These are phyloP conservation scores for Chondrus crispus DNA, from an alignment of 23 red algal genomes.

Conservation along the genomic window DNA sequence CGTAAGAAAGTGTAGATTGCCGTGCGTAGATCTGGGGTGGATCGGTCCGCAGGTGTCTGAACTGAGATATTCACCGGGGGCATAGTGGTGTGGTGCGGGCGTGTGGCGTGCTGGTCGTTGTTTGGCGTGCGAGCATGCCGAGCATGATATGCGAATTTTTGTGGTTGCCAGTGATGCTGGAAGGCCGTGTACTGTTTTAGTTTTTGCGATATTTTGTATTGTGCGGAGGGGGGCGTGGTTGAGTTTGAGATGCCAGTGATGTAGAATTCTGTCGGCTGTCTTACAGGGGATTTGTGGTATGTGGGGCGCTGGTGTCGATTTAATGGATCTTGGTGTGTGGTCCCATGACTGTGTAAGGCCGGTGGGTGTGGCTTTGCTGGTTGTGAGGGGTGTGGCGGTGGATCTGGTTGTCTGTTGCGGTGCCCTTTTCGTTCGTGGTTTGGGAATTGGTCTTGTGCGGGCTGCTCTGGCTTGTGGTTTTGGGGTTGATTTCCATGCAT, in stretches of 20 bases:
- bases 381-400: neutral
- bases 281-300: too few relatives aligned
- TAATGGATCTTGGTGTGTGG: too few relatives aligned
- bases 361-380: neutral
- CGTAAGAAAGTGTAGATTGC: neutral
- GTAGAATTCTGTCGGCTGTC: neutral
- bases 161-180: neutral
- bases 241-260: neutral
- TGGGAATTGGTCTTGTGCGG: neutral
- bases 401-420: neutral
- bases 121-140: neutral
- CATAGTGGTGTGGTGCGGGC: neutral
- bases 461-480: neutral
- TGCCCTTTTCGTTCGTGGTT: too few relatives aligned
- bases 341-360: neutral
- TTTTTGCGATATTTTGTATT: neutral
- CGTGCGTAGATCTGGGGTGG: neutral
- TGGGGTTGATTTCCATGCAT: neutral
- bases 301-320: too few relatives aligned
- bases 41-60: constrained; percentile 5
- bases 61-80: neutral
- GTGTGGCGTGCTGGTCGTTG: neutral
- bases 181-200: neutral
- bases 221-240: neutral
- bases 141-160: neutral